Conservation (phyloP, 192 early-diverging fungal genomes). For the Rhizophagus sp. region DNA sequence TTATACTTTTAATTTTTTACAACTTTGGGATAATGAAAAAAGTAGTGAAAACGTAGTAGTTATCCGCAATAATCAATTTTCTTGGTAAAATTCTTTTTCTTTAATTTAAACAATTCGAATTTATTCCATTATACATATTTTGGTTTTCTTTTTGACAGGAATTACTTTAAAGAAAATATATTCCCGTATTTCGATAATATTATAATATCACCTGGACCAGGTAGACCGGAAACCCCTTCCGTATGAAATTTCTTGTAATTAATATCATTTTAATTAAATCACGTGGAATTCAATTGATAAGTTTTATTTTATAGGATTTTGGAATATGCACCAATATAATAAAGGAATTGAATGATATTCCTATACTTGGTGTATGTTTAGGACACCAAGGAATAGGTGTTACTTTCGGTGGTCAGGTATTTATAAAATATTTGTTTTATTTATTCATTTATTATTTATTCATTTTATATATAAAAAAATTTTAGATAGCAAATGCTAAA, state of each 20-base stretch:
- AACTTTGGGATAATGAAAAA: constrained; percentile 51
- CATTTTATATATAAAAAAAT: not conserved
- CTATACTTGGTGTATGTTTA: constrained; percentile 91
- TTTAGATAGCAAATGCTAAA: constrained; percentile 60
- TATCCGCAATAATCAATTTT: constrained; percentile 90
- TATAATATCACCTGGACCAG: constrained; percentile 94
- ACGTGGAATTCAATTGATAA: too few species aligned
- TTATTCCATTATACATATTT: not conserved
- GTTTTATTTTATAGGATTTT: constrained; percentile 64
- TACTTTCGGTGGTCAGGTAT: constrained; percentile 64
- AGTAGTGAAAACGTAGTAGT: constrained; percentile 62
- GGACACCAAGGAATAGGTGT: constrained; percentile 89
- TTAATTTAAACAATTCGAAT: not conserved
- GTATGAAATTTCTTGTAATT: constrained; percentile 33
- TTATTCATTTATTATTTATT: not conserved
- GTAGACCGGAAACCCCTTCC: constrained; percentile 65
- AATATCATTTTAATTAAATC: not conserved
- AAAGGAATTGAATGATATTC: constrained; percentile 46
- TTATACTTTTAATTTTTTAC: constrained; percentile 95
- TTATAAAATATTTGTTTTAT: not conserved
- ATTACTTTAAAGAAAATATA: constrained; percentile 54
- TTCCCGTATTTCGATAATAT: constrained; percentile 85
- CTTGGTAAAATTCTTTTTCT: constrained; percentile 58
- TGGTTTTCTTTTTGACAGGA: constrained; percentile 43
- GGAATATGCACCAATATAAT: constrained; percentile 70